A percentile compares a stretch with the other conserved stretches of the same genome.
phyloP scores from a whole-genome alignment of 768 basidiomycete species.

The Russula griseocarnosa region DNA sequence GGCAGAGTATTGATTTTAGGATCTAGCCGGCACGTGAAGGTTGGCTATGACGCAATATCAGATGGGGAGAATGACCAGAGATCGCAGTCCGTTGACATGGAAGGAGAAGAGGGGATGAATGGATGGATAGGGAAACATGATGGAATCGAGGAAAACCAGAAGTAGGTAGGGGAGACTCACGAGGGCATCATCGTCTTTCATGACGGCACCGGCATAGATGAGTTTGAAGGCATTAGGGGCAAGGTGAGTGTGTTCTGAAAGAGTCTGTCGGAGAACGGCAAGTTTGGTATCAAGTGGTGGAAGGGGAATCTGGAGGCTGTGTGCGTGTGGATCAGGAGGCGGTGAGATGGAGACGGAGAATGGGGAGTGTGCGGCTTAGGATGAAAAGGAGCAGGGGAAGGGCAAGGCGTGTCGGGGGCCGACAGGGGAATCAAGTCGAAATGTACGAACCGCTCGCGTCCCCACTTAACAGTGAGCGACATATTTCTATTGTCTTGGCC shows the following conservation, averaged over 20 bases:
- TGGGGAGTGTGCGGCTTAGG: conserved; percentile 10
- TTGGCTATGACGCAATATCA: conserved; percentile 22
- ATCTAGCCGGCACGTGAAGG: background rate
- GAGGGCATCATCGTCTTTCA: conserved; percentile 75
- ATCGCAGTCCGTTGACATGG: conserved; percentile 4
- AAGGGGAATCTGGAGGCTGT: conserved; percentile 49
- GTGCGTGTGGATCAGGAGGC: conserved; percentile 4
- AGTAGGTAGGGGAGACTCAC: conserved; percentile 39
- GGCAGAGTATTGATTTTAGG: conserved; percentile 1
- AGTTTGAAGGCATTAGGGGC: conserved; percentile 72
- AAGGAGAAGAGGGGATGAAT: conserved; percentile 4
- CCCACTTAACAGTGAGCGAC: conserved; percentile 44
- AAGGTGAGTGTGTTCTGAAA: conserved; percentile 75
- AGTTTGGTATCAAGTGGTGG: conserved; percentile 59
- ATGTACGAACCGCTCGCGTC: conserved; percentile 40
- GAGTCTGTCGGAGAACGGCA: conserved; percentile 49
- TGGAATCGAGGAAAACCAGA: conserved; percentile 17
- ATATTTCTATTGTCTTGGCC: conserved; percentile 18
- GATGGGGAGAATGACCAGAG: background rate
- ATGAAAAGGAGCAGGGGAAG: conserved; percentile 16
- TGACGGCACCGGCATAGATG: conserved; percentile 84
- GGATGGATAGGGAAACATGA: conserved; percentile 16
- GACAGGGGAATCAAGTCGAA: background rate
- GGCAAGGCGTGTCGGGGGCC: conserved; percentile 14
- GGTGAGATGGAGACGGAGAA: conserved; percentile 11